A percentile compares a stretch with the other conserved stretches of the same genome.
Conservation (phyloP, 768 basidiomycete species). For the Pholiota molesta region DNA sequence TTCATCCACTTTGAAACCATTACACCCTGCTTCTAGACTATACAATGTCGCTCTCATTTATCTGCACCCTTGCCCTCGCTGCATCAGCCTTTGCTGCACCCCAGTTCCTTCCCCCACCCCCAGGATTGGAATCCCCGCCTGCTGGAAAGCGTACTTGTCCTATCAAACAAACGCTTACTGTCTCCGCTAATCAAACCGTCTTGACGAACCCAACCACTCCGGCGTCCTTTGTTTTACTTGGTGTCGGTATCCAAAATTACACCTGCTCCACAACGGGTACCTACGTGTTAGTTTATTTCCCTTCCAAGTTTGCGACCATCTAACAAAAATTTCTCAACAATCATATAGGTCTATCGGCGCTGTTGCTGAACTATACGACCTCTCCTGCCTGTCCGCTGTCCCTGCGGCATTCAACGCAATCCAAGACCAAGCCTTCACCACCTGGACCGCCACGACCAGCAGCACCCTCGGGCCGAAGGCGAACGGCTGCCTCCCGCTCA, state of each 20-base stretch:
- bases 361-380: slow-evolving; percentile 56
- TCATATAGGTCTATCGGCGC: slow-evolving; percentile 47
- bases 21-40: background rate
- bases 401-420: slow-evolving; percentile 28
- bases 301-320: background rate
- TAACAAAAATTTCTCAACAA: background rate
- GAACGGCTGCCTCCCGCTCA: slow-evolving; percentile 11
- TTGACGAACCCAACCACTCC: slow-evolving; percentile 37
- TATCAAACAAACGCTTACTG: slow-evolving; percentile 27
- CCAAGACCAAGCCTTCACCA: slow-evolving; percentile 30
- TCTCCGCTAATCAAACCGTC: slow-evolving; percentile 32
- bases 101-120: slow-evolving; percentile 7
- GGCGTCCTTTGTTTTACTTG: slow-evolving; percentile 45
- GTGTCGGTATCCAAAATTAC: slow-evolving; percentile 58
- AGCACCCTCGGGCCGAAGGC: slow-evolving; percentile 15
- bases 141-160: slow-evolving; percentile 23
- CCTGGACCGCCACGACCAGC: slow-evolving; percentile 15
- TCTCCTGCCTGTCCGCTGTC: slow-evolving; percentile 46
- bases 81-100: slow-evolving; percentile 22
- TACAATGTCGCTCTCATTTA: slow-evolving; percentile 17
- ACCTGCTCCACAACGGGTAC: slow-evolving; percentile 47
- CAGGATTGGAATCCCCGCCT: slow-evolving; percentile 13
- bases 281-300: slow-evolving; percentile 40
- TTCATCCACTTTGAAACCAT: background rate
- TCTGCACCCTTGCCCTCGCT: slow-evolving; percentile 19